Percentiles rank a stretch among this genome's conserved stretches.
These are phyloP conservation scores for Trichomonas tenax DNA, from an alignment of 208 protist genomes.

Conservation along the genomic window DNA sequence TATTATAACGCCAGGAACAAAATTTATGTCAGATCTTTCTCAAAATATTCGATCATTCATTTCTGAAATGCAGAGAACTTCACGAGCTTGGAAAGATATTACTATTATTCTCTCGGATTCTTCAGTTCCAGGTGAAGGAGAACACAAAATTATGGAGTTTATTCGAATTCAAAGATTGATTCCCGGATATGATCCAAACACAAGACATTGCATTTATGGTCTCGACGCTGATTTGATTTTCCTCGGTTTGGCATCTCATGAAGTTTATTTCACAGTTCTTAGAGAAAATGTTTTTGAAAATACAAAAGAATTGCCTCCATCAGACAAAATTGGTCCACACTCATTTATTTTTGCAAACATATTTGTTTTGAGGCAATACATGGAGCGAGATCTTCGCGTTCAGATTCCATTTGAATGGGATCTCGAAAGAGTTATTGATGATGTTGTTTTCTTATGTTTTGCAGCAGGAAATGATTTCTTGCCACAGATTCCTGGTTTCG, in stretches of 20 bases:
- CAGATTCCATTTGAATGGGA: constrained; percentile 29
- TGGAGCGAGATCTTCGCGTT: neutral
- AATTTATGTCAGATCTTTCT: constrained; percentile 34
- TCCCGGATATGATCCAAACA: constrained; percentile 72
- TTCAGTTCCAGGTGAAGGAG: constrained; percentile 80
- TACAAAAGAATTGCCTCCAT: constrained; percentile 28
- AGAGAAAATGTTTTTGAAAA: constrained; percentile 65
- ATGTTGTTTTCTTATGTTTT: constrained; percentile 54
- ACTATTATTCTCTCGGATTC: constrained; percentile 52
- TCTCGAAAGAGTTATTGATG: constrained; percentile 35
- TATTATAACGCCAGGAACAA: constrained; percentile 39
- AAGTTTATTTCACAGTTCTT: constrained; percentile 83
- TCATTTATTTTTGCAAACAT: neutral
- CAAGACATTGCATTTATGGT: constrained; percentile 88
- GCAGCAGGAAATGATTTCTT: constrained; percentile 97
- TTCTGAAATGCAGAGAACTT: neutral
- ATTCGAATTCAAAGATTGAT: constrained; percentile 71
- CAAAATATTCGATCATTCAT: neutral
- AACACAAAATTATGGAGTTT: constrained; percentile 98
- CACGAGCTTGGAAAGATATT: constrained; percentile 61
- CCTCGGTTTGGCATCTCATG: constrained; percentile 75
- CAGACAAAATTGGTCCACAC: neutral
- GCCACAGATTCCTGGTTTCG: constrained; percentile 70
- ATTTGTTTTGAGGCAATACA: neutral
- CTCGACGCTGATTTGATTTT: constrained; percentile 84